Evolutionary conservation across 768 basidiomycete genomes (phyloP), one percentile per base, ranked within the genome.

Genomic region (Phaffia tasmanica): DNA sequence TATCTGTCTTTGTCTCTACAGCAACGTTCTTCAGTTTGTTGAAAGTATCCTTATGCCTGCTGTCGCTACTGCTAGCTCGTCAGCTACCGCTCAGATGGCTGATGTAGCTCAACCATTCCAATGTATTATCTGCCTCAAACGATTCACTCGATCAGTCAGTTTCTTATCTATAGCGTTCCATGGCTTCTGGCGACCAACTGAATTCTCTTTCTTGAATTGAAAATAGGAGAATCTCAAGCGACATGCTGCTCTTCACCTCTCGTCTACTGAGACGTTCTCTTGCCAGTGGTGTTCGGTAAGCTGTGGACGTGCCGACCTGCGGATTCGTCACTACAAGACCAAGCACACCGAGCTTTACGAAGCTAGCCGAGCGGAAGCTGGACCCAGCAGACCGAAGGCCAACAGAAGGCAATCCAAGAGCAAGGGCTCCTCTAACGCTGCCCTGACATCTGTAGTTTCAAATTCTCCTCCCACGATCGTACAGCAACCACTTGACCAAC

Each of bases 151-250:
- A 49, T 42, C 29, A 1, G 23, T 21, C 61, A 49, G 27, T n/a
- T 5, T 16, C 48, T 47, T 16, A 25, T 30, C 19, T 19, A 16
- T 30, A 25, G 19, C 11, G 61, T 11, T 23, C 21, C 11, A 48
- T 23, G 11, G 21, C 15, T 23, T 30, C 63, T 55, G 27, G 60
- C 30, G 11, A n/a, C n/a, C n/a, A n/a, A n/a, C n/a, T n/a, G n/a
- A n/a, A n/a, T 53, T 15, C 25, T 42, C 23, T 16, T 30, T 15
- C 4, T 25, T 32, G 50, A 1, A 19, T 16, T 29, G 32, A 7
- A 29, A 30, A 29, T 27, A 72, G 70, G 72, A 73, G 32, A 73
- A 73, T 53, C 72, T 73, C 62, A 70, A 71, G 50, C 65, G 72
- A 23, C 72, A 73, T 60, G 59, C 65, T 9, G 58, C 60, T 15